Conservation (phyloP, 1,284 basidiomycete species). For the Ustilago esculenta region DNA sequence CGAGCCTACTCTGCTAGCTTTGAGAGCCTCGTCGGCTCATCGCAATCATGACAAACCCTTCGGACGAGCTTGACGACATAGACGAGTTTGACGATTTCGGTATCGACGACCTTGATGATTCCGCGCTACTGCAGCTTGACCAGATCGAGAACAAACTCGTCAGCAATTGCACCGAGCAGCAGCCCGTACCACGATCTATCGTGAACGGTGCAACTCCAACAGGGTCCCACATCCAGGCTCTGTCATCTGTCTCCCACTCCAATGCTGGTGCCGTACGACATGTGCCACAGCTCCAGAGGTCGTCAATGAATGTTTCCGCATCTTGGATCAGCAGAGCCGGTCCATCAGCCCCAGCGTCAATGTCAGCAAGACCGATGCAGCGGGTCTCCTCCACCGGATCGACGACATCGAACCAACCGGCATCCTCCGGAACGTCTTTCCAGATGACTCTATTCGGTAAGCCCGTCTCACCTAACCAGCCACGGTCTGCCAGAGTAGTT, state of each 20-base stretch:
- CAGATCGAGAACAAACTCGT: conserved; percentile 42
- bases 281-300: conserved; percentile 3
- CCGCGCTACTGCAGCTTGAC: conserved; percentile 23
- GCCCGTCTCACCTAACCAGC: conserved; percentile 12
- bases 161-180: conserved; percentile 2
- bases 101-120: conserved; percentile 30
- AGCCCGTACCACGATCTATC: neutral
- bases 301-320: conserved; percentile 1
- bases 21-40: neutral
- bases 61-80: conserved; percentile 45
- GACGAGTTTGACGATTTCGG: conserved; percentile 52
- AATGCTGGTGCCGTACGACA: neutral
- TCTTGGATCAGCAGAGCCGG: conserved; percentile 4
- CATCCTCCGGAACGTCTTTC: conserved; percentile 19
- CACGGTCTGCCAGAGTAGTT: conserved; percentile 20
- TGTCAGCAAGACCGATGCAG: conserved; percentile 26
- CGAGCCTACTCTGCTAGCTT: no score
- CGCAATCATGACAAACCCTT: conserved; percentile 13
- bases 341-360: conserved; percentile 11
- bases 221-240: conserved; percentile 11
- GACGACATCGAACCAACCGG: conserved; percentile 11
- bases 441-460: conserved; percentile 46
- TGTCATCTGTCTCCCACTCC: conserved; percentile 1
- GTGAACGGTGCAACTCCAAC: neutral
- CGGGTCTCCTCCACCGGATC: conserved; percentile 16